Conservation (phyloP, 2,329 filamentous ascomycete genomes). For the Salinomyces thailandicus region DNA sequence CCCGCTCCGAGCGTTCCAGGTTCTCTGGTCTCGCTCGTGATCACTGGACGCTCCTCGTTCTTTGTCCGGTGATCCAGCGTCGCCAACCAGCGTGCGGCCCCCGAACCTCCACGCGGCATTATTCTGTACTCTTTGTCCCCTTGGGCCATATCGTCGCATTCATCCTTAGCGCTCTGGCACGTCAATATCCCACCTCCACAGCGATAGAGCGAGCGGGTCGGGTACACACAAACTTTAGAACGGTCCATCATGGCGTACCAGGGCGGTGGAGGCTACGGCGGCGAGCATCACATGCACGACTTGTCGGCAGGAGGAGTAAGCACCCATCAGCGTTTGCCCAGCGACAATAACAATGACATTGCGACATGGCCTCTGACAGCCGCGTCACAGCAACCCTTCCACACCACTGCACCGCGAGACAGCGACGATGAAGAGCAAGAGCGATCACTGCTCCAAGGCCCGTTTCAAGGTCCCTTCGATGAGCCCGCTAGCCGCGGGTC, state of each 20-base stretch:
- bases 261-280: slow-evolving; percentile 21
- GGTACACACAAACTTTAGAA: no score
- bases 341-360: neutral
- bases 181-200: no score
- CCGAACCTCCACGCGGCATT: no score
- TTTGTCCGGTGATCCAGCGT: no score
- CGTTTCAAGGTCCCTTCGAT: slow-evolving; percentile 39
- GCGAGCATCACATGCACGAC: slow-evolving; percentile 17
- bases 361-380: neutral
- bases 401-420: slow-evolving; percentile 21
- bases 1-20: no score
- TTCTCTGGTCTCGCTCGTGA: no score
- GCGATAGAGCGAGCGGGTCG: no score
- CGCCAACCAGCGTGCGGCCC: no score
- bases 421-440: slow-evolving; percentile 38
- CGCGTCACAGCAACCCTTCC: slow-evolving; percentile 8
- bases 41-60: no score
- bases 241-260: slow-evolving; percentile 24
- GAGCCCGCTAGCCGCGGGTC: slow-evolving; percentile 28
- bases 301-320: slow-evolving; percentile 14
- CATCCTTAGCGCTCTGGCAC: no score
- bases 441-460: slow-evolving; percentile 38
- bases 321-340: neutral
- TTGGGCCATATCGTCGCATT: no score
- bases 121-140: no score